These are phyloP conservation scores for Aspergillus ibericus DNA, from an alignment of 2,329 filamentous ascomycete species.

Conservation along the genomic window DNA sequence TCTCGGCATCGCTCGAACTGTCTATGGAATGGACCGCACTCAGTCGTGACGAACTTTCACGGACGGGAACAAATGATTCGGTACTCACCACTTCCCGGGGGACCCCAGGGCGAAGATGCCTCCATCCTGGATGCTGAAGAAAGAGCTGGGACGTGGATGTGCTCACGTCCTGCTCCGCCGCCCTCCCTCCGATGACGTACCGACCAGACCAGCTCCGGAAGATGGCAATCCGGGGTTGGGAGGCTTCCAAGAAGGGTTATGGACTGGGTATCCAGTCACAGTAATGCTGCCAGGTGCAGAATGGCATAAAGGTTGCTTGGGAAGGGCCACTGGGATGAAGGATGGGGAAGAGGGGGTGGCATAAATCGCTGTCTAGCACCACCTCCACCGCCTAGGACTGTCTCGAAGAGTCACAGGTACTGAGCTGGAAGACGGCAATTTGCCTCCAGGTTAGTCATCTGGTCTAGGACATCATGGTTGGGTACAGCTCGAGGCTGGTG, in stretches of 20 bases:
- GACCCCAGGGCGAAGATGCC: background rate
- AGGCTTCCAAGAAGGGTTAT: conserved; percentile 36
- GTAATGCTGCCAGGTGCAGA: background rate
- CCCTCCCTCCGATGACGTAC: background rate
- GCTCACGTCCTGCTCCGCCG: background rate
- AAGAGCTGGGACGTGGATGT: background rate
- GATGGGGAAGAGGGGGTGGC: too few relatives aligned
- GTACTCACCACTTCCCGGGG: background rate
- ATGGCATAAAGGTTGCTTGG: background rate
- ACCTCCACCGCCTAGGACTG: background rate
- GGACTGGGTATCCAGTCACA: background rate
- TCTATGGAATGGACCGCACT: background rate
- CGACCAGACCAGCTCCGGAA: conserved; percentile 35
- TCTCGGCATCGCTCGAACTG: background rate
- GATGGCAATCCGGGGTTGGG: conserved; percentile 30
- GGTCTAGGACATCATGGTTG: background rate
- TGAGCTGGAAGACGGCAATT: too few relatives aligned
- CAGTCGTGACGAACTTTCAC: background rate
- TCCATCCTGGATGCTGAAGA: background rate
- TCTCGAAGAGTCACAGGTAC: background rate
- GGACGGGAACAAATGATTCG: too few relatives aligned
- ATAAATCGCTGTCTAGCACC: background rate
- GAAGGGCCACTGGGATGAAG: background rate
- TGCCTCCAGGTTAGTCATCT: background rate
- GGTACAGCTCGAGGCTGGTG: too few relatives aligned